Evolutionary conservation across 208 protist genomes (phyloP), one percentile per base, ranked within the genome.

Genomic region (Trypanosoma theileri): DNA sequence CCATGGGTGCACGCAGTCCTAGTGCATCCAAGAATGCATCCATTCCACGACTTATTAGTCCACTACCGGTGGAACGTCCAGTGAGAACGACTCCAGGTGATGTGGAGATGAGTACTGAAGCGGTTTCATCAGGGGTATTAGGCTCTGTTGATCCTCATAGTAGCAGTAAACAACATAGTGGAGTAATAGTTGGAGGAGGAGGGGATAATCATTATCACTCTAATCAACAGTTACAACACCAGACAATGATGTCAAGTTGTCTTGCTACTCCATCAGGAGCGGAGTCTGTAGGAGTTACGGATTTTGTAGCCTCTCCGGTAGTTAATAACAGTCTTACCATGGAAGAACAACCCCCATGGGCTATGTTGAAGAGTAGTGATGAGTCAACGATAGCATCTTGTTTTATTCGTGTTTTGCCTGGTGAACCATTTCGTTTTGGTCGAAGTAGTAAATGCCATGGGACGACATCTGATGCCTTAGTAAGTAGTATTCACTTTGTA

Each of bases 401-500:
- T 35, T 75, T 66, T 57, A 85, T 96, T 51, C 71, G 73, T 54
- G 81, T 83, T 17, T 55, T 70, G 0, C 51, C 86, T 21, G 80
- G 78, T 41, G 80, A 84, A 46, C 70, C 76, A 19, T 96, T 94
- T 68, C 69, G 72, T 22, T 86, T 96, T 63, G 91, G 91, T 54
- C 82, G 91, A 31, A 96, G 91, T 65, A 92, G 85, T 63, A 91
- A 91, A 69, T 96, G 91, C 70, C 84, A 81, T 28, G 74, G 79
- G 9, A 85, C 78, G 11, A 76, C 88, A 2, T 61, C 69, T 0
- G 91, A 96, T 66, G 83, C 73, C 13, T 92, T 92, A 59, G 85
- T 96, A 40, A 94, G 88, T 75, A 86, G 85, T 68, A 62, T 91
- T 21, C 91, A 96, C 64, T 96, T 96, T 57, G 74, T 76, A 22